Conservation (phyloP, 2,329 filamentous ascomycete species). For the Echinosphaeria canescens region DNA sequence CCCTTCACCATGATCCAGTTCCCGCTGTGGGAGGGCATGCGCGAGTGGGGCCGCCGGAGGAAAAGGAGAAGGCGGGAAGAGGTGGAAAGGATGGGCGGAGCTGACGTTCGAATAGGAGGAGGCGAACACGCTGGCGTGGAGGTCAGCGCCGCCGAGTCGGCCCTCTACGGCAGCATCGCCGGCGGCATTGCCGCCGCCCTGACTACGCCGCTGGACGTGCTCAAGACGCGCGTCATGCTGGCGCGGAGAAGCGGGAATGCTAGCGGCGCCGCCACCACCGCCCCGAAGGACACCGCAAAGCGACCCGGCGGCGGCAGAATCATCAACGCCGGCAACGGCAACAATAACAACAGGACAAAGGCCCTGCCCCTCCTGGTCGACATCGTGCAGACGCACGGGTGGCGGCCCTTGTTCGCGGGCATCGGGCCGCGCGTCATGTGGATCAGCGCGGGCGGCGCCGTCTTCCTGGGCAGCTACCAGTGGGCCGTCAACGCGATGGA, state of each 20-base stretch:
- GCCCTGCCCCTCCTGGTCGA: constrained; percentile 34
- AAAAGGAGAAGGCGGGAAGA: too few species aligned
- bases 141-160: constrained; percentile 58
- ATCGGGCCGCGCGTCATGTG: constrained; percentile 71
- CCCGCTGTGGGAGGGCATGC: constrained; percentile 88
- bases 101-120: too few species aligned
- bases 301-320: too few species aligned
- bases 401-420: constrained; percentile 51
- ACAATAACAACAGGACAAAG: constrained; percentile 40
- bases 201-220: constrained; percentile 85
- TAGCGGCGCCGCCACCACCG: too few species aligned
- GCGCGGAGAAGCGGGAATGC: too few species aligned
- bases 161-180: constrained; percentile 61
- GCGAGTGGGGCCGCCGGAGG: constrained; percentile 37
- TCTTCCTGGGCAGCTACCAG: constrained; percentile 89
- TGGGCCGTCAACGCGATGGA: constrained; percentile 61
- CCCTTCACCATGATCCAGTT: constrained; percentile 97
- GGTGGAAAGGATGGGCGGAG: too few species aligned
- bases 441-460: constrained; percentile 87
- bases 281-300: too few species aligned
- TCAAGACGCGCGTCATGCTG: constrained; percentile 95
- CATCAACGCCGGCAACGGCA: too few species aligned
- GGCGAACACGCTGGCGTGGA: too few species aligned
- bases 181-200: constrained; percentile 71
- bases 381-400: constrained; percentile 42